phyloP scores from a whole-genome alignment of 768 basidiomycete species.

The Kwoniella botswanensis region DNA sequence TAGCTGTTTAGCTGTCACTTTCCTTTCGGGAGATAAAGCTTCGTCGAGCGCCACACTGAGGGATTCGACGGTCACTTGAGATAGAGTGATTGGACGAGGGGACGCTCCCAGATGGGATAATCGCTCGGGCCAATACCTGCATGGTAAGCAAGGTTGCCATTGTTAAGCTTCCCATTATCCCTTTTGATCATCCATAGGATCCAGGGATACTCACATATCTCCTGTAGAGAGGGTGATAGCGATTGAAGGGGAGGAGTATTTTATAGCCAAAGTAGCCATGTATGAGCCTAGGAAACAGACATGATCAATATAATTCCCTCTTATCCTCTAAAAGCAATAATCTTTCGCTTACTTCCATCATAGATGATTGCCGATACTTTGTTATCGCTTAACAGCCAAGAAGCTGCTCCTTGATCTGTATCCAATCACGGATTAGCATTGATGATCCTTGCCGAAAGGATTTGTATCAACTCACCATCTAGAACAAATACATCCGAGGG shows the following conservation, averaged over 20 bases:
- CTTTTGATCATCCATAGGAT: not conserved
- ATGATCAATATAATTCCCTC: too few relatives aligned
- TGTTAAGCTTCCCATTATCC: not conserved
- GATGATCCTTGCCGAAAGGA: not conserved
- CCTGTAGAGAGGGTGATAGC: not conserved
- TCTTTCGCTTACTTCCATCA: slow-evolving; percentile 61
- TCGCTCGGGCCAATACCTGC: slow-evolving; percentile 37
- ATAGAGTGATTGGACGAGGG: slow-evolving; percentile 60
- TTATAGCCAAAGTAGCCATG: slow-evolving; percentile 68
- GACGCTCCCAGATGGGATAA: slow-evolving; percentile 26
- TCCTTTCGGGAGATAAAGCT: slow-evolving; percentile 61
- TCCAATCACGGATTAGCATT: slow-evolving; percentile 51
- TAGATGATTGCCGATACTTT: slow-evolving; percentile 67
- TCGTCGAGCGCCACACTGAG: slow-evolving; percentile 64
- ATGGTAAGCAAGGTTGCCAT: not conserved
- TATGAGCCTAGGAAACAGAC: slow-evolving; percentile 63
- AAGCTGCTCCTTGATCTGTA: slow-evolving; percentile 64
- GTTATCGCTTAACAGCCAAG: slow-evolving; percentile 65
- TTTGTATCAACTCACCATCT: slow-evolving; percentile 16
- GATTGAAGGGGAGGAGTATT: slow-evolving; percentile 10
- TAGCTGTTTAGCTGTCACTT: slow-evolving; percentile 62
- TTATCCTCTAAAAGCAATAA: too few relatives aligned
- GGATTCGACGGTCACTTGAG: slow-evolving; percentile 62
- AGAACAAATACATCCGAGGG: slow-evolving; percentile 66
- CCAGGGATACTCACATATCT: not conserved